phyloP scores from a whole-genome alignment of 805 yeast genomes.

The Babjeviella inositovora region DNA sequence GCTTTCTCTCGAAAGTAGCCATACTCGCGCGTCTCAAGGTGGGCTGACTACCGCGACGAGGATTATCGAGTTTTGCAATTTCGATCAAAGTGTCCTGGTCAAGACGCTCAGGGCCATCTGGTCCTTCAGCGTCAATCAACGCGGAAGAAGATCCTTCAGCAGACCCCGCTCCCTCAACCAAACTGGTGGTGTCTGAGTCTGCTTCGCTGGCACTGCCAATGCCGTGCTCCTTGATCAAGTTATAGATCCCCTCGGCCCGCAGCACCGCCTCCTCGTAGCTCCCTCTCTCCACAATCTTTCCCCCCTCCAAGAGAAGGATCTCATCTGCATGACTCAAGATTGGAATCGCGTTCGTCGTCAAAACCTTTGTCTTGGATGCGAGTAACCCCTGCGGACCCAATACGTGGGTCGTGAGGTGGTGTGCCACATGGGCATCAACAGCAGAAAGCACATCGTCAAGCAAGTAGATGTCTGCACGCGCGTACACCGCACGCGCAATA shows the following conservation, averaged over 20 bases:
- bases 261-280: constrained; percentile 8
- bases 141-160: too few species aligned
- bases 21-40: constrained; percentile 44
- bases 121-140: too few species aligned
- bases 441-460: constrained; percentile 57
- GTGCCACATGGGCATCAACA: constrained; percentile 59
- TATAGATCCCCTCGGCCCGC: constrained; percentile 14
- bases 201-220: constrained; percentile 6
- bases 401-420: constrained; percentile 31
- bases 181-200: too few species aligned
- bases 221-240: constrained; percentile 19
- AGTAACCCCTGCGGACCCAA: constrained; percentile 30
- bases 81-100: too few species aligned
- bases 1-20: constrained; percentile 36
- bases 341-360: constrained; percentile 41
- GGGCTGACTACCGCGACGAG: too few species aligned
- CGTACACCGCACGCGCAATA: constrained; percentile 54
- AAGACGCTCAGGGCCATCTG: too few species aligned
- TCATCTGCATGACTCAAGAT: constrained; percentile 41
- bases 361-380: constrained; percentile 31
- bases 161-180: too few species aligned
- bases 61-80: too few species aligned
- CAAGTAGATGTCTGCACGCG: constrained; percentile 39
- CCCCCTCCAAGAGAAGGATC: constrained; percentile 40
- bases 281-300: constrained; percentile 39